phyloP scores from a whole-genome alignment of 148 eudicot genomes.

The Chenopodium suecicum region DNA sequence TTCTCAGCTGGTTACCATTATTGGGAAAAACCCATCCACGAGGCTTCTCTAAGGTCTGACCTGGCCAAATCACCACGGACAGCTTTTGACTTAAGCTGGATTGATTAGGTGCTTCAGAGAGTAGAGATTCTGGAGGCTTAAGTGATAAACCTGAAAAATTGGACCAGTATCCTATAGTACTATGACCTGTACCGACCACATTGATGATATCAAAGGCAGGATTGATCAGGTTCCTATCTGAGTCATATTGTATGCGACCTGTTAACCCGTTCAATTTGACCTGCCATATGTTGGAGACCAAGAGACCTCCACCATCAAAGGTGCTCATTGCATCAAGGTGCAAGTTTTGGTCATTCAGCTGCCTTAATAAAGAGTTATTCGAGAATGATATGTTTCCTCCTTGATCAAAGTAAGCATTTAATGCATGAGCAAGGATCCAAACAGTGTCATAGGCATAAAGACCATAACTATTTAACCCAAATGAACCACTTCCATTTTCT shows the following conservation, averaged over 20 bases:
- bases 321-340: slow-evolving; percentile 55
- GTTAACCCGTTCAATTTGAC: slow-evolving; percentile 56
- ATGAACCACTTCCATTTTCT: slow-evolving; percentile 25
- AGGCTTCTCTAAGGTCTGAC: slow-evolving; percentile 52
- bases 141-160: slow-evolving; percentile 61
- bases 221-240: slow-evolving; percentile 35
- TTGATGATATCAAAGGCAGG: slow-evolving; percentile 73
- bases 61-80: slow-evolving; percentile 63
- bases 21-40: slow-evolving; percentile 81
- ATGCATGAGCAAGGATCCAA: slow-evolving; percentile 67
- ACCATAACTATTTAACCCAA: slow-evolving; percentile 54
- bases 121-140: slow-evolving; percentile 52
- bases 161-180: slow-evolving; percentile 71
- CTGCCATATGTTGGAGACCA: slow-evolving; percentile 43
- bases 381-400: slow-evolving; percentile 66
- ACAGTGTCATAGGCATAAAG: slow-evolving; percentile 80
- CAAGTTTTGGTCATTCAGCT: slow-evolving; percentile 27
- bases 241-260: slow-evolving; percentile 47
- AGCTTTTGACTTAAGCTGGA: slow-evolving; percentile 45
- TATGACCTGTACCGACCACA: slow-evolving; percentile 58
- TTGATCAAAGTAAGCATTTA: slow-evolving; percentile 46
- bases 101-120: slow-evolving; percentile 32
- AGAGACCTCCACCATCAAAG: slow-evolving; percentile 56
- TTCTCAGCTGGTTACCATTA: slow-evolving; percentile 50
- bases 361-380: slow-evolving; percentile 35